These are phyloP conservation scores for Aegilops bicornis DNA, from an alignment of 176 grass and related monocot genomes.

Conservation along the genomic window DNA sequence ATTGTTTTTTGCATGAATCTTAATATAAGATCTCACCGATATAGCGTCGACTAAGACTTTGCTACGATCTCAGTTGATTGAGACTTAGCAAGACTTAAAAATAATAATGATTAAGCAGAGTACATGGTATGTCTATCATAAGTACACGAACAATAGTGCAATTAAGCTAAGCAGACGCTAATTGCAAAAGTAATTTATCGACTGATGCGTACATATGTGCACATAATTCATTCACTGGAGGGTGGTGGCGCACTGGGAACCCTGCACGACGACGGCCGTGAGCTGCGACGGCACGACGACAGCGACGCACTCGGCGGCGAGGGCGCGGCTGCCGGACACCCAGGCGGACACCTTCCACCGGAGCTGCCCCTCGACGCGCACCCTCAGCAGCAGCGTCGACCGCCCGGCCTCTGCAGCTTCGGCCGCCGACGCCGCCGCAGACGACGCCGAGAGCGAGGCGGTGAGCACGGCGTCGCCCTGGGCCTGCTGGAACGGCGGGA, in stretches of 20 bases:
- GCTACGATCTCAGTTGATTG: too few species aligned
- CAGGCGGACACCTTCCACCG: constrained; percentile 72
- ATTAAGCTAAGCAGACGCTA: not conserved
- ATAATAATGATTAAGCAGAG: too few species aligned
- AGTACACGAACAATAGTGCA: not conserved
- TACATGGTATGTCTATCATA: too few species aligned
- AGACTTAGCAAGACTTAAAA: too few species aligned
- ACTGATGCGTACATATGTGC: not conserved
- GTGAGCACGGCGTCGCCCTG: constrained; percentile 42
- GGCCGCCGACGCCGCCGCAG: not conserved
- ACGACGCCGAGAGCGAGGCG: constrained; percentile 4
- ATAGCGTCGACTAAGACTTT: too few species aligned
- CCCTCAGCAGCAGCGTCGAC: constrained; percentile 21
- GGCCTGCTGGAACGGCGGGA: constrained; percentile 51
- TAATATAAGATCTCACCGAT: too few species aligned
- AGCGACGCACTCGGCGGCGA: constrained; percentile 57
- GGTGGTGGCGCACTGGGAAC: constrained; percentile 36
- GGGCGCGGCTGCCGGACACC: constrained; percentile 49
- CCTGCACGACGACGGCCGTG: not conserved
- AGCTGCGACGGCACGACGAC: not conserved
- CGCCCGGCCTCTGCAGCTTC: not conserved
- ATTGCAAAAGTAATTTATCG: not conserved
- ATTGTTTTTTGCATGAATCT: too few species aligned
- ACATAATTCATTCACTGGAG: not conserved
- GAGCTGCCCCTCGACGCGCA: constrained; percentile 55